Conservation (phyloP, 176 grass and related monocot genomes). For the Juncus inflexus region DNA sequence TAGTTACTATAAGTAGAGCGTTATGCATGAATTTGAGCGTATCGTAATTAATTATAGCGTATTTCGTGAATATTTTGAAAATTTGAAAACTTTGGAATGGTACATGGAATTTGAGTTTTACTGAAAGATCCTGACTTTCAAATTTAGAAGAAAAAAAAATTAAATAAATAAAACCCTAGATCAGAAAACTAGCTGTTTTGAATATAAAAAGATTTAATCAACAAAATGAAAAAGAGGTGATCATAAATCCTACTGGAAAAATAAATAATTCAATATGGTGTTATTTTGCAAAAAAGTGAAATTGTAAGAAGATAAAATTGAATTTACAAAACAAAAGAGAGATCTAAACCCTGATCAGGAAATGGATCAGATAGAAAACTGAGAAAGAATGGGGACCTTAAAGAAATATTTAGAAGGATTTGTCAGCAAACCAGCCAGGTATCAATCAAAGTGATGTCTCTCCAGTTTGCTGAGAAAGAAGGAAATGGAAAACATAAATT, state of each 20-base stretch:
- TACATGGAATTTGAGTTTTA: constrained; percentile 2
- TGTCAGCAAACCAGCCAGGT: constrained; percentile 3
- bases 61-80: constrained; percentile 16
- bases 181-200: neutral
- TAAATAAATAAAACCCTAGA: constrained; percentile 7
- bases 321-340: neutral
- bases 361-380: too few relatives aligned
- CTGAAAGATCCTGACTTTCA: neutral
- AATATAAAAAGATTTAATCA: too few relatives aligned
- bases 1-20: constrained; percentile 10
- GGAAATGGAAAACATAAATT: neutral
- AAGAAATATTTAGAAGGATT: neutral
- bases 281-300: too few relatives aligned
- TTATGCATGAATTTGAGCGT: neutral
- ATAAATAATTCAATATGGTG: too few relatives aligned
- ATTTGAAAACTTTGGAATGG: neutral
- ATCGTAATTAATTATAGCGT: constrained; percentile 10
- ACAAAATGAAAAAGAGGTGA: too few relatives aligned
- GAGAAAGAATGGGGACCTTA: constrained; percentile 18
- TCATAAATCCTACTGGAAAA: too few relatives aligned
- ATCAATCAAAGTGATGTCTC: neutral
- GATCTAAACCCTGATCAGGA: constrained; percentile 13
- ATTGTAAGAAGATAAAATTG: too few relatives aligned
- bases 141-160: neutral
- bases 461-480: constrained; percentile 3